Evolutionary conservation across 2,329 filamentous ascomycete genomes (phyloP).

Genomic region (Fusarium sp.): DNA sequence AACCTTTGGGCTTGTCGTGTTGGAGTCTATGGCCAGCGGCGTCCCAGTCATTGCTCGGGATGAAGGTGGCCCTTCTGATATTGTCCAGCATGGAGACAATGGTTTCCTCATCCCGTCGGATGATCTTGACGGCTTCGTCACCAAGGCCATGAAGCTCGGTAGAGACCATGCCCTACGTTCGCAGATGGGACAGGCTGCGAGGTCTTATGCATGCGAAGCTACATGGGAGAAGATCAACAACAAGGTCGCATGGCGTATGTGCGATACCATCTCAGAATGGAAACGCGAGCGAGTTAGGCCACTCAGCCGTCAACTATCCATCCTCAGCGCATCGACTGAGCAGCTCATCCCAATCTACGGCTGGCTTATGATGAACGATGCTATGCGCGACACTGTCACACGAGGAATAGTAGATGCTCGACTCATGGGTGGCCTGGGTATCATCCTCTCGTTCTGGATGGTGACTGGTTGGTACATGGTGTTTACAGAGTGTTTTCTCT

Average conservation of each 20-base stretch:
- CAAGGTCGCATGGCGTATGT: conserved; percentile 74
- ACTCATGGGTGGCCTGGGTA: conserved; percentile 57
- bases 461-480: conserved; percentile 62
- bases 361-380: conserved; percentile 58
- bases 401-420: conserved; percentile 57
- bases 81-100: conserved; percentile 68
- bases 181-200: conserved; percentile 60
- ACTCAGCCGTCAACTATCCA: conserved; percentile 17
- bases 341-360: conserved; percentile 55
- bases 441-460: conserved; percentile 63
- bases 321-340: conserved; percentile 38
- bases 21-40: conserved; percentile 78
- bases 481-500: conserved; percentile 60
- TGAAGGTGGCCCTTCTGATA: conserved; percentile 77
- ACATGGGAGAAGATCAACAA: conserved; percentile 81
- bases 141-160: conserved; percentile 62
- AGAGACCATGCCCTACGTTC: conserved; percentile 57
- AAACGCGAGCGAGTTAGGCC: conserved; percentile 46
- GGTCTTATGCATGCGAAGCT: conserved; percentile 69
- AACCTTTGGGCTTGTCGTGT: conserved; percentile 77
- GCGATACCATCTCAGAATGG: conserved; percentile 63
- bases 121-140: conserved; percentile 70
- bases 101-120: conserved; percentile 71
- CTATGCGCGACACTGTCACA: conserved; percentile 51
- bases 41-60: conserved; percentile 77